A percentile compares a stretch with the other conserved stretches of the same genome.
Conservation (phyloP, 139 green algal species). For the Coelastrella sp. region DNA sequence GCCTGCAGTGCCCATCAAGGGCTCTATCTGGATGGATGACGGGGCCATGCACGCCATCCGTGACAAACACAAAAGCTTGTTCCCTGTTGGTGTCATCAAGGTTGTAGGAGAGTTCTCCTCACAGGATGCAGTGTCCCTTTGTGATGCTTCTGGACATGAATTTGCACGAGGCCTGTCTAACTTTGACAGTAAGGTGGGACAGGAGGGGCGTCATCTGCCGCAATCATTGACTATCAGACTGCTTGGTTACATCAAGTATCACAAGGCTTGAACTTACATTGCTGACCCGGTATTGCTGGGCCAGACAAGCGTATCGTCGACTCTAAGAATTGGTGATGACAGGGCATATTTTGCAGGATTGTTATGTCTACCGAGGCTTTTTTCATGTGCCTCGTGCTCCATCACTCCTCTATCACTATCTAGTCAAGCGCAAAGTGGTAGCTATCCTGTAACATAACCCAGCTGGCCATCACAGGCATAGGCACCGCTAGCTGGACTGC, state of each 20-base stretch:
- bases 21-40: conserved; percentile 71
- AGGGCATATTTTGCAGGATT: too few species aligned
- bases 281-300: background rate
- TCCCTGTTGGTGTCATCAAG: conserved; percentile 80
- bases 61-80: conserved; percentile 81
- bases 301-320: background rate
- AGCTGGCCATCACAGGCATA: too few species aligned
- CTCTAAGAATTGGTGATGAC: background rate
- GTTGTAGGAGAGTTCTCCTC: conserved; percentile 66
- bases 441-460: too few species aligned
- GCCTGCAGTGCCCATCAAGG: conserved; percentile 61
- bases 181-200: conserved; percentile 67
- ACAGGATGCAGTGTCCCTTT: conserved; percentile 80
- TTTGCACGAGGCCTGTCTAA: conserved; percentile 89
- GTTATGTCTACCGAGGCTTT: too few species aligned
- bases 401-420: too few species aligned
- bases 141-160: conserved; percentile 75
- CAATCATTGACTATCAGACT: background rate
- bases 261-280: background rate
- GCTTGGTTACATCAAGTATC: background rate
- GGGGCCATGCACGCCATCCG: conserved; percentile 80
- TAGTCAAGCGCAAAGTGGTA: too few species aligned
- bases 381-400: too few species aligned
- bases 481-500: background rate
- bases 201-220: background rate